phyloP scores from a whole-genome alignment of 306 rosid species.

The Calophaca sinica region DNA sequence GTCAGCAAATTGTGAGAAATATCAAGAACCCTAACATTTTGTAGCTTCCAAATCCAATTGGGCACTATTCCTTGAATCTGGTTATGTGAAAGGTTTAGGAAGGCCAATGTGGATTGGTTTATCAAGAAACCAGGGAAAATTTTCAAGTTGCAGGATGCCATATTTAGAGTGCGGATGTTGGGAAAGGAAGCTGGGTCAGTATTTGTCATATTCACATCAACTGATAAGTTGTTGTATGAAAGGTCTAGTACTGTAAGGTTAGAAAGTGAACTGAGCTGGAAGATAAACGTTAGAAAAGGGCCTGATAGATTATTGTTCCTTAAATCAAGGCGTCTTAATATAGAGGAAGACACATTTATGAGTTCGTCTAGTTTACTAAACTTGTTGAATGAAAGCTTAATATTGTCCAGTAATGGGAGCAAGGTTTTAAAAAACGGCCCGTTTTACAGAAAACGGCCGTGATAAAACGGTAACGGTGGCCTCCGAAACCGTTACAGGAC shows the following conservation, averaged over 20 bases:
- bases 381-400: slow-evolving; percentile 24
- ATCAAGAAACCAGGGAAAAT: slow-evolving; percentile 48
- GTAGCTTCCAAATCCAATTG: slow-evolving; percentile 55
- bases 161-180: background rate
- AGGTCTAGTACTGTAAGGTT: slow-evolving; percentile 58
- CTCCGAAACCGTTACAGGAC: too few species aligned
- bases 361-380: slow-evolving; percentile 37
- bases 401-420: background rate
- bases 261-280: slow-evolving; percentile 34
- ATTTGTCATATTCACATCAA: background rate
- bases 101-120: background rate
- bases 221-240: slow-evolving; percentile 49
- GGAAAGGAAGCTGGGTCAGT: background rate
- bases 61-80: slow-evolving; percentile 57
- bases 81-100: slow-evolving; percentile 51
- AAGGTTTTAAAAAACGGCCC: too few species aligned
- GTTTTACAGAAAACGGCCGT: too few species aligned
- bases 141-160: slow-evolving; percentile 49
- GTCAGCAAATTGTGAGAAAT: slow-evolving; percentile 53
- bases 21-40: background rate
- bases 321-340: slow-evolving; percentile 46
- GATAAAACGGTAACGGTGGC: too few species aligned
- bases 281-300: slow-evolving; percentile 41
- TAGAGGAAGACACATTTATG: background rate
- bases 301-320: slow-evolving; percentile 54